Conservation (phyloP, 108 stramenopile species). For the Asterionellopsis glacialis region DNA sequence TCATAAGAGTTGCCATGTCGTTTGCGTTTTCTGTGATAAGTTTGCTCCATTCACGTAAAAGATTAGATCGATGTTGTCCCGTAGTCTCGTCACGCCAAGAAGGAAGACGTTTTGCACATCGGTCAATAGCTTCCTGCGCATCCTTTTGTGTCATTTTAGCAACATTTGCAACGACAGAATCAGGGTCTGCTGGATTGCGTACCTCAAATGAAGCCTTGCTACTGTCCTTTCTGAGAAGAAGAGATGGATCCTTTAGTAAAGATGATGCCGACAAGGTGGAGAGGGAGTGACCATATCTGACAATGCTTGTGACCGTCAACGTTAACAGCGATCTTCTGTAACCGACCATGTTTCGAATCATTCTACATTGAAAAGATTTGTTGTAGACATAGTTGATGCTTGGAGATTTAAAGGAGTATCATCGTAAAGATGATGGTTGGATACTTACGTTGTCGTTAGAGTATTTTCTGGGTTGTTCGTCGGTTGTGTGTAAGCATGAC, state of each 20-base stretch:
- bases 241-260: conserved; percentile 27
- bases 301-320: background rate
- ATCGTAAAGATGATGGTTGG: too few species aligned
- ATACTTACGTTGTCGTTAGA: too few species aligned
- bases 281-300: background rate
- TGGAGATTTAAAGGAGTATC: too few species aligned
- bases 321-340: background rate
- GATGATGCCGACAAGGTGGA: background rate
- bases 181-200: conserved; percentile 9
- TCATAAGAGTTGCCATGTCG: conserved; percentile 80
- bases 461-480: too few species aligned
- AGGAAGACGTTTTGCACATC: conserved; percentile 19
- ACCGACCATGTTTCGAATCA: background rate
- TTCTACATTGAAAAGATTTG: background rate
- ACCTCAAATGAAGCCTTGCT: background rate
- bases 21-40: conserved; percentile 39
- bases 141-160: conserved; percentile 21
- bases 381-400: background rate
- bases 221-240: conserved; percentile 11
- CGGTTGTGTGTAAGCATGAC: too few species aligned
- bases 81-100: conserved; percentile 68
- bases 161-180: conserved; percentile 3
- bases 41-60: conserved; percentile 50
- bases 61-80: conserved; percentile 34
- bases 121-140: conserved; percentile 33